phyloP scores from a whole-genome alignment of 768 basidiomycete species.

The Mycena haematopus region DNA sequence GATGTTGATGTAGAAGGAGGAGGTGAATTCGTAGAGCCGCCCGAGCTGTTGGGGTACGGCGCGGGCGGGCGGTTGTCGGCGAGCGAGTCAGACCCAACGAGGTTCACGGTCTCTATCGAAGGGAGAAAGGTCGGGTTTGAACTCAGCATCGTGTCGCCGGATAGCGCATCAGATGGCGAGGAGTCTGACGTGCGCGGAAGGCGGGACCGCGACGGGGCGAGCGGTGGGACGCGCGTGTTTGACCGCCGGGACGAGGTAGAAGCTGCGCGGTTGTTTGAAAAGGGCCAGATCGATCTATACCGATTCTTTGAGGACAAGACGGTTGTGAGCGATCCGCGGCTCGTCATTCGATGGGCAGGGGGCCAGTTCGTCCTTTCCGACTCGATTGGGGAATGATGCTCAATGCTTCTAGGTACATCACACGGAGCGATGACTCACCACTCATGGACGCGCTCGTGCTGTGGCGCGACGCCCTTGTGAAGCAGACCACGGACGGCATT shows the following conservation, averaged over 20 bases:
- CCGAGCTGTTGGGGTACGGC: slow-evolving; percentile 44
- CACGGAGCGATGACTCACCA: slow-evolving; percentile 74
- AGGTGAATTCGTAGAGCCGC: slow-evolving; percentile 49
- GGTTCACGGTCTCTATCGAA: slow-evolving; percentile 71
- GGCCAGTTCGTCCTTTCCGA: slow-evolving; percentile 58
- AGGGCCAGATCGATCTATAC: slow-evolving; percentile 67
- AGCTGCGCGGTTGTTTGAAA: slow-evolving; percentile 59
- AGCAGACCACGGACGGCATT: slow-evolving; percentile 33
- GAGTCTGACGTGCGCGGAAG: slow-evolving; percentile 31
- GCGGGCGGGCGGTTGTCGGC: slow-evolving; percentile 63
- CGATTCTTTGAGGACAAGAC: slow-evolving; percentile 69
- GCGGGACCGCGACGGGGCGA: slow-evolving; percentile 35
- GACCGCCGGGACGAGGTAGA: slow-evolving; percentile 55
- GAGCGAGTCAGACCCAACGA: slow-evolving; percentile 63
- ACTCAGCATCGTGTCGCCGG: slow-evolving; percentile 62
- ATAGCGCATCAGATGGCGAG: slow-evolving; percentile 25
- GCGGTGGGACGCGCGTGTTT: slow-evolving; percentile 35
- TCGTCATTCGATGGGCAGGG: slow-evolving; percentile 79
- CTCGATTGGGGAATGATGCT: neutral
- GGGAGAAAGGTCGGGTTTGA: slow-evolving; percentile 71
- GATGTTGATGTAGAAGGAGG: slow-evolving; percentile 88
- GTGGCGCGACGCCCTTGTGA: slow-evolving; percentile 64
- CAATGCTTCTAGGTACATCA: slow-evolving; percentile 64
- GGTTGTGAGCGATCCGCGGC: slow-evolving; percentile 63
- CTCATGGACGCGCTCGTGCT: slow-evolving; percentile 74